Base-by-base conservation (phyloP, 192 early-diverging fungal species). In the Podila epicladia region DNA sequence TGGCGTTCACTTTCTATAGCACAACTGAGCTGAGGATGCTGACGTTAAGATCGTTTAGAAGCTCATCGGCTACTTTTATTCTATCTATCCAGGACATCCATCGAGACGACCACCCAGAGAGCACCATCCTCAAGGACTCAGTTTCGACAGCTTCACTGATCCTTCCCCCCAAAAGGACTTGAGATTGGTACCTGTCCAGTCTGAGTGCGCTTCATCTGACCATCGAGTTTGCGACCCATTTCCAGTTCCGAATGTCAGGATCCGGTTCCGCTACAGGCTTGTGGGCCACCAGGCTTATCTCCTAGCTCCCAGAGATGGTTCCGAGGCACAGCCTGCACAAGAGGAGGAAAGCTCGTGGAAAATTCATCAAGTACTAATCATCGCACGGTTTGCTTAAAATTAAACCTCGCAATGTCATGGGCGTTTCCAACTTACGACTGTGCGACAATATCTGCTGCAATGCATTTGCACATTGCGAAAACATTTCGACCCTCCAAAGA, bases 151-250 rank as follows among this genome's bases (percentile, higher is more conserved):
- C 29, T 4, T 3, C 9, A 9, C 17, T 53, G 45, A 49, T 49
- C 9, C 24, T 19, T 9, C 64, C 48, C 13, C 38, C 28, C 17
- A 11, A 11, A 5, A 50, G 63, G 63, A 50, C 28, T 13, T 67
- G 65, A 51, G 50, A 67, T 33, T 67, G 65, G 65, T 29, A 37
- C 51, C 51, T 67, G 29, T 32, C 51, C 4, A 19, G 35, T 19
- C 12, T 67, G n/a, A 37, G 26, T 4, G 4, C 4, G 2, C 32
- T 67, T 11, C 15, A 51, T 29, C 20, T 67, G 8, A 13, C 2
- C 13, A 33, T 12, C 7, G n/a, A 51, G 24, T 67, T 57, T 57
- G 65, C 50, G 11, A 12, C 24, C 29, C 32, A 31, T 3, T 67
- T 67, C n/a, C 48, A 33, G 28, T 67, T 67, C 33, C 31, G 32